Percentiles rank a stretch among this genome's conserved stretches.
These are phyloP conservation scores for Hortiboletus flavorubellus DNA, from an alignment of 768 basidiomycete genomes.

Conservation along the genomic window DNA sequence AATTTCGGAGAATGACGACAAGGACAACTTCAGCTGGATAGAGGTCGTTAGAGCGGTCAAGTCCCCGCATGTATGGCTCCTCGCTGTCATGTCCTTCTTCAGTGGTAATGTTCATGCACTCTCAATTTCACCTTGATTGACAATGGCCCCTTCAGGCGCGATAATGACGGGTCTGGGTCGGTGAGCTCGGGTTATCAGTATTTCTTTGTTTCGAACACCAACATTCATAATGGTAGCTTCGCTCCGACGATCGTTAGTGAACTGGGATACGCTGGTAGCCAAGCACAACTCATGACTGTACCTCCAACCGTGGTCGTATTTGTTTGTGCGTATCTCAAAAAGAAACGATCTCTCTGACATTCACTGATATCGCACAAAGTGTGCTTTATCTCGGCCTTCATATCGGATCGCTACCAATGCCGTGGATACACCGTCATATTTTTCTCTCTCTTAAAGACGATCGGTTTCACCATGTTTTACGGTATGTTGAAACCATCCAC, in stretches of 20 bases:
- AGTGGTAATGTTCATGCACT: background rate
- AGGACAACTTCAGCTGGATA: slow-evolving; percentile 51
- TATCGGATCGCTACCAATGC: slow-evolving; percentile 41
- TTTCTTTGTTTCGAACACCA: background rate
- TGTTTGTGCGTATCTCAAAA: slow-evolving; percentile 36
- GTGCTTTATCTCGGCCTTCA: slow-evolving; percentile 38
- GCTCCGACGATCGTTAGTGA: slow-evolving; percentile 52
- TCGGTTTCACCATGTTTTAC: slow-evolving; percentile 9
- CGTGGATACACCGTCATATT: slow-evolving; percentile 37
- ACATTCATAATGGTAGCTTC: background rate
- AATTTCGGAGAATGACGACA: slow-evolving; percentile 38
- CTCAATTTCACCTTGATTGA: background rate
- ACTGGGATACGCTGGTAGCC: slow-evolving; percentile 52
- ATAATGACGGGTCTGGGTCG: slow-evolving; percentile 16
- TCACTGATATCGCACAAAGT: slow-evolving; percentile 20
- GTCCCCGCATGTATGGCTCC: slow-evolving; percentile 40
- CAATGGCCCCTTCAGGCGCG: slow-evolving; percentile 10
- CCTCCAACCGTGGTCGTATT: slow-evolving; percentile 15
- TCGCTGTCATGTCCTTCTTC: too few relatives aligned
- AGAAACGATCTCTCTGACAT: slow-evolving; percentile 2
- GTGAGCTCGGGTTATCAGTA: slow-evolving; percentile 8
- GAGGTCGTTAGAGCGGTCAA: slow-evolving; percentile 49
- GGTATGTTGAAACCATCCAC: background rate
- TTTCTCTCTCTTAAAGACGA: slow-evolving; percentile 40
- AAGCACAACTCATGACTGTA: slow-evolving; percentile 66